Conservation (phyloP, 768 basidiomycete species). For the Leccinellum albellum region DNA sequence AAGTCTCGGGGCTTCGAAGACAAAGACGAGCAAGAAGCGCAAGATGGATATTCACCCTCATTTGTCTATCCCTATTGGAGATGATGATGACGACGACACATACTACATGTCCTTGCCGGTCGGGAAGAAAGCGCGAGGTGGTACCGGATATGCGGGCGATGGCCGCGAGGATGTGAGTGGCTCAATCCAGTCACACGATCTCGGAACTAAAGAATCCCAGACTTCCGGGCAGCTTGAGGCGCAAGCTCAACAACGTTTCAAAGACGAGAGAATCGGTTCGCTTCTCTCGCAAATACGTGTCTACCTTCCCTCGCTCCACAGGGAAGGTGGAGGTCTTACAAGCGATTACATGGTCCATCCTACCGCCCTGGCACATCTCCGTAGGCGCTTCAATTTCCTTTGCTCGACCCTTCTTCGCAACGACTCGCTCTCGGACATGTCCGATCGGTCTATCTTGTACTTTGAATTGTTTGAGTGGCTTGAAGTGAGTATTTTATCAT, state of each 20-base stretch:
- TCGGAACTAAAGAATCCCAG: slow-evolving; percentile 37
- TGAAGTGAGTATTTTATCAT: slow-evolving; percentile 49
- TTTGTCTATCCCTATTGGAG: slow-evolving; percentile 27
- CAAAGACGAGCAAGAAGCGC: slow-evolving; percentile 39
- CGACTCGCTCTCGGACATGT: slow-evolving; percentile 93
- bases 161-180: slow-evolving; percentile 77
- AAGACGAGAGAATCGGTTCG: slow-evolving; percentile 70
- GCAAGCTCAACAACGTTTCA: slow-evolving; percentile 60
- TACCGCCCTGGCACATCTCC: slow-evolving; percentile 85
- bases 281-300: slow-evolving; percentile 71
- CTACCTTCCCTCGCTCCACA: slow-evolving; percentile 78
- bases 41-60: slow-evolving; percentile 33
- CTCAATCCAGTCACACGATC: background rate
- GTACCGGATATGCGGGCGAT: slow-evolving; percentile 85
- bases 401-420: slow-evolving; percentile 84
- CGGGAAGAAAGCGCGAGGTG: slow-evolving; percentile 70
- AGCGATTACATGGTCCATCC: slow-evolving; percentile 94
- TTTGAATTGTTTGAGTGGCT: slow-evolving; percentile 91
- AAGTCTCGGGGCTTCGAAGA: slow-evolving; percentile 22
- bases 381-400: slow-evolving; percentile 85
- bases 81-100: slow-evolving; percentile 54
- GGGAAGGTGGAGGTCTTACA: slow-evolving; percentile 69
- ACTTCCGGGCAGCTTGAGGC: slow-evolving; percentile 80
- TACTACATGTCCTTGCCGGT: slow-evolving; percentile 40
- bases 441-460: slow-evolving; percentile 78